Conservation (phyloP, 1,284 basidiomycete genomes). For the Trametes pubescens region DNA sequence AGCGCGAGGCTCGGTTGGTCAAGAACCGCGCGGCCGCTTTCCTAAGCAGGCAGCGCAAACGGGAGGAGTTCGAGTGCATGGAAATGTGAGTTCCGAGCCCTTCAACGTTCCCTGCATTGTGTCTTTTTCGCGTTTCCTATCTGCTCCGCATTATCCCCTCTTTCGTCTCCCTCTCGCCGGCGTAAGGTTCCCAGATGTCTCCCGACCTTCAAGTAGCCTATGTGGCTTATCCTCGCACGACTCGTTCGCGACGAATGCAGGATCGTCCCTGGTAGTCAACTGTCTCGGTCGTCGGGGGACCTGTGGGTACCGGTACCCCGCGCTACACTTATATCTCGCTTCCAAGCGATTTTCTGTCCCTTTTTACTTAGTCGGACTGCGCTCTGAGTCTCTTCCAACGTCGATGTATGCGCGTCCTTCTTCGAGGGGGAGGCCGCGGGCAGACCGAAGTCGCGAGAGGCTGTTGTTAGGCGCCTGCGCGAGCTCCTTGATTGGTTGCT, state of each 20-base stretch:
- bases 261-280: not conserved
- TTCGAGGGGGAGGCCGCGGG: not conserved
- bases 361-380: not conserved
- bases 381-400: not conserved
- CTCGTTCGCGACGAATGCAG: slow-evolving; percentile 5
- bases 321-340: not conserved
- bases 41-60: slow-evolving; percentile 88
- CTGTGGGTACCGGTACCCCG: not conserved
- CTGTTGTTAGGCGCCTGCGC: slow-evolving; percentile 9
- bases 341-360: not conserved
- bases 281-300: not conserved
- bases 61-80: slow-evolving; percentile 92
- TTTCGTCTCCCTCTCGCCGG: not conserved
- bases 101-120: slow-evolving; percentile 5
- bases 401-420: not conserved
- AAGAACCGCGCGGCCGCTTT: slow-evolving; percentile 94
- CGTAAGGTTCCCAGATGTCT: not conserved
- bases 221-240: not conserved
- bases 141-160: not conserved
- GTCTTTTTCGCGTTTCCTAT: not conserved
- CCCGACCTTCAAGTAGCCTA: not conserved
- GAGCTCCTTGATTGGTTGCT: slow-evolving; percentile 11
- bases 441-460: not conserved
- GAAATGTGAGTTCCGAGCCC: slow-evolving; percentile 70
- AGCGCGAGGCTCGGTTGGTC: slow-evolving; percentile 89